These are phyloP conservation scores for Ramalina intermedia DNA, from an alignment of 495 filamentous ascomycete genomes.

Conservation along the genomic window DNA sequence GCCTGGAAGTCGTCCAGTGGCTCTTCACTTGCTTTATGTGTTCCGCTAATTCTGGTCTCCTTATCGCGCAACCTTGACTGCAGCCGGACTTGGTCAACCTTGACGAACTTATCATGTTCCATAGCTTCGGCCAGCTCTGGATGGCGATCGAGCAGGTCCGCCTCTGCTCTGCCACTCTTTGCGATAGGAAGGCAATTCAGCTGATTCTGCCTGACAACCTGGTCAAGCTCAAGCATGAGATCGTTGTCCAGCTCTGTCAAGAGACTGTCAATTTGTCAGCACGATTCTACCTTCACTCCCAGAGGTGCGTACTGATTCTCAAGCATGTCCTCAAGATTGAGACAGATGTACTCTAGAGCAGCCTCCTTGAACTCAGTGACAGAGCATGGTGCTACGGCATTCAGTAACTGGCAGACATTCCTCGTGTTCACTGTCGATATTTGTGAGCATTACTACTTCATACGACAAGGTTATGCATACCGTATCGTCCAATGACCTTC, in stretches of 20 bases:
- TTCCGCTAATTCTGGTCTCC: conserved; percentile 34
- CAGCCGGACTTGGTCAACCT: conserved; percentile 45
- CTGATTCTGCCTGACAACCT: conserved; percentile 69
- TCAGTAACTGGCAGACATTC: conserved; percentile 73
- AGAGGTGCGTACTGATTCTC: conserved; percentile 51
- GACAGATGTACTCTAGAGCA: conserved; percentile 77
- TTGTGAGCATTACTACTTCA: not conserved
- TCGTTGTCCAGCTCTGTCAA: conserved; percentile 81
- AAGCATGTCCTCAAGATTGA: conserved; percentile 79
- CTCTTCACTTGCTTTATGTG: conserved; percentile 31
- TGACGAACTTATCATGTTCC: conserved; percentile 37
- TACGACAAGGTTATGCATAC: conserved; percentile 35
- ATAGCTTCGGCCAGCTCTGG: conserved; percentile 44
- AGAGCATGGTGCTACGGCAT: conserved; percentile 66
- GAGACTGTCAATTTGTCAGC: conserved; percentile 26
- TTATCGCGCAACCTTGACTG: conserved; percentile 44
- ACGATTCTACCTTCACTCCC: not conserved
- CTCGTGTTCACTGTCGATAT: conserved; percentile 51
- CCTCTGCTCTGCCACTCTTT: conserved; percentile 56
- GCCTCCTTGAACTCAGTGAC: conserved; percentile 79
- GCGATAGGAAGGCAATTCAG: conserved; percentile 57
- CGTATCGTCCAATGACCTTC: conserved; percentile 69
- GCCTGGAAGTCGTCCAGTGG: conserved; percentile 44
- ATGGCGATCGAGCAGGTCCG: conserved; percentile 54
- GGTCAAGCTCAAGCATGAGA: conserved; percentile 61